Evolutionary conservation across 2,329 filamentous ascomycete species (phyloP).

Genomic region (Whalleya microplaca): DNA sequence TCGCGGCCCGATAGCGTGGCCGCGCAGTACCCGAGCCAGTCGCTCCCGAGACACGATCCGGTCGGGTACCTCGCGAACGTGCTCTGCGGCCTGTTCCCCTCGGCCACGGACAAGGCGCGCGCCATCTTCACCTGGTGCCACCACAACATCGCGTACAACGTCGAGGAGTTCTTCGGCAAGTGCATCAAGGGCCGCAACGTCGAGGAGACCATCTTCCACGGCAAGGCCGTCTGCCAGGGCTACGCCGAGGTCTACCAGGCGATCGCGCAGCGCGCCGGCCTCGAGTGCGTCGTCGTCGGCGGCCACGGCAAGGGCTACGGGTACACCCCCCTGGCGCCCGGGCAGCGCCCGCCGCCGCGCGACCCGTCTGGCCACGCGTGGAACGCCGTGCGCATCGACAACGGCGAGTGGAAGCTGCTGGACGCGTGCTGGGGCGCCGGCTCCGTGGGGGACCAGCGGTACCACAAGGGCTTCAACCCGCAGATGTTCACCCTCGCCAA

Average conservation of each 20-base stretch:
- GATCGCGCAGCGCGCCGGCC: slow-evolving; percentile 76
- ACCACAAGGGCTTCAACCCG: slow-evolving; percentile 70
- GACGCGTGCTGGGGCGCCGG: slow-evolving; percentile 95
- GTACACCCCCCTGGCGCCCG: slow-evolving; percentile 63
- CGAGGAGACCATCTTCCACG: slow-evolving; percentile 72
- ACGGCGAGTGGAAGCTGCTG: slow-evolving; percentile 86
- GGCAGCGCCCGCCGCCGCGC: slow-evolving; percentile 66
- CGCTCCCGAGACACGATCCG: slow-evolving; percentile 67
- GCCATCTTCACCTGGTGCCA: slow-evolving; percentile 95
- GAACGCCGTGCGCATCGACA: slow-evolving; percentile 90
- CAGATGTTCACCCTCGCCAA: slow-evolving; percentile 65
- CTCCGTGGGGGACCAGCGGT: slow-evolving; percentile 61
- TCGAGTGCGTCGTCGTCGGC: slow-evolving; percentile 74
- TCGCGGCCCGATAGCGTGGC: slow-evolving; percentile 79
- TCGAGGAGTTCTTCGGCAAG: slow-evolving; percentile 75
- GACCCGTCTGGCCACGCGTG: slow-evolving; percentile 76
- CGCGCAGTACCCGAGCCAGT: slow-evolving; percentile 72
- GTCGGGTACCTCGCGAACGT: slow-evolving; percentile 76
- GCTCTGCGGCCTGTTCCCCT: slow-evolving; percentile 79
- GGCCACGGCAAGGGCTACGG: slow-evolving; percentile 90
- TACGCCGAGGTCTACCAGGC: slow-evolving; percentile 83
- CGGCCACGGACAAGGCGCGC: slow-evolving; percentile 85
- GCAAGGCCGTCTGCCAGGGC: slow-evolving; percentile 87
- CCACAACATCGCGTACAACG: slow-evolving; percentile 89
- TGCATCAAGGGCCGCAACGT: slow-evolving; percentile 70